phyloP scores from a whole-genome alignment of 2,329 filamentous ascomycete species.

The Cercospora canescens region DNA sequence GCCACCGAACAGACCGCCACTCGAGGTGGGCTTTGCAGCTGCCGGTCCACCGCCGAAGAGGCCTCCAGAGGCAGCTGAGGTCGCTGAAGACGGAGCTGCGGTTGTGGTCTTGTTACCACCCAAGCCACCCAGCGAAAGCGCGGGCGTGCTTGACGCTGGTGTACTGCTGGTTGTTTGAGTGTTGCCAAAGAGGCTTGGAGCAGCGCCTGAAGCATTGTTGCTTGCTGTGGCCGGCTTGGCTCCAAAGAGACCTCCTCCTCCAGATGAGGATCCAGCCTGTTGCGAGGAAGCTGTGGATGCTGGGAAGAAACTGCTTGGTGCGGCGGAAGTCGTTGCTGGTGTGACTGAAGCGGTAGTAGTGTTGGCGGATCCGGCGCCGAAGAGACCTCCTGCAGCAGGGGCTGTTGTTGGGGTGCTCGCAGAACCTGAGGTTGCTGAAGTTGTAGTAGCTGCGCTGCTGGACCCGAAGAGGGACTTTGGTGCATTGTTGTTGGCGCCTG shows the following conservation, averaged over 20 bases:
- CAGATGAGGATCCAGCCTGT: constrained; percentile 3
- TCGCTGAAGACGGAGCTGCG: background rate
- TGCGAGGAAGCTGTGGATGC: constrained; percentile 1
- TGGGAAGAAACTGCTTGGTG: constrained; percentile 11
- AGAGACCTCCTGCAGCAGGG: constrained; percentile 6
- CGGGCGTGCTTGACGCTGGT: constrained; percentile 2
- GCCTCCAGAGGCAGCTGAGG: background rate
- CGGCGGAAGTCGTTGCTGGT: background rate
- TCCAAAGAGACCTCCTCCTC: constrained; percentile 1
- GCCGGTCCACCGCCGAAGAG: constrained; percentile 4
- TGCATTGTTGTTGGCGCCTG: background rate
- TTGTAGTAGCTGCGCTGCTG: background rate
- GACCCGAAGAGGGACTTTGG: background rate
- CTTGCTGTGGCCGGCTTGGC: background rate
- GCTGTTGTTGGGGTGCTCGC: constrained; percentile 11
- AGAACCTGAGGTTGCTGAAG: background rate
- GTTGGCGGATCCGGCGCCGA: constrained; percentile 2
- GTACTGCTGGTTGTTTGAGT: constrained; percentile 5
- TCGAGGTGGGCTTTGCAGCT: constrained; percentile 3
- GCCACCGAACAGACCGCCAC: background rate
- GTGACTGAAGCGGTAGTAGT: constrained; percentile 6
- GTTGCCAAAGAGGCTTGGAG: constrained; percentile 12
- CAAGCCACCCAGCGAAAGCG: background rate
- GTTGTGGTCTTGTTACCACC: constrained; percentile 3
- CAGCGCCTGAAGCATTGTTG: constrained; percentile 2